These are phyloP conservation scores for Paecilomyces dactylethromorphus DNA, from an alignment of 2,329 filamentous ascomycete species.

Conservation along the genomic window DNA sequence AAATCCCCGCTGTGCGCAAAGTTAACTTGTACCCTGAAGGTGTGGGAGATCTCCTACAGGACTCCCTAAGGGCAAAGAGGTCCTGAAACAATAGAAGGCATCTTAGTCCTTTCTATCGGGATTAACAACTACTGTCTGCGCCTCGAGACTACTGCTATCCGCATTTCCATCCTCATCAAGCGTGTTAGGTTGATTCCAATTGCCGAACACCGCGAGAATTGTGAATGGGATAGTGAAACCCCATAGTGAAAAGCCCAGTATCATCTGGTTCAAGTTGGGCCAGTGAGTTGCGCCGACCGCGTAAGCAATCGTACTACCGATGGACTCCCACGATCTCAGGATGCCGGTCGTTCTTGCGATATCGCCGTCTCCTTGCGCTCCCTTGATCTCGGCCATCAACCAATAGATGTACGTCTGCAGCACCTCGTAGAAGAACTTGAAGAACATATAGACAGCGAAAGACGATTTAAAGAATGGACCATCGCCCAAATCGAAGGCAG, in stretches of 20 bases:
- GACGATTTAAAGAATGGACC: constrained; percentile 20
- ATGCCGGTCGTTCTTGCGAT: constrained; percentile 25
- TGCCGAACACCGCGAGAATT: constrained; percentile 10
- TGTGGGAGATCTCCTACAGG: too few relatives aligned
- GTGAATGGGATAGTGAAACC: constrained; percentile 18
- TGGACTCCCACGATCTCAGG: constrained; percentile 24
- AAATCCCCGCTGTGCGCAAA: too few relatives aligned
- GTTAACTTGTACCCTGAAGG: too few relatives aligned
- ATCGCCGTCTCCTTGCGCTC: constrained; percentile 22
- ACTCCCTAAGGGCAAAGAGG: too few relatives aligned
- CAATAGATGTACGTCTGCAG: constrained; percentile 50
- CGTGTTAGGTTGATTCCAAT: constrained; percentile 7
- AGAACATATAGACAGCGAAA: constrained; percentile 44
- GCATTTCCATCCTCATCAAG: not conserved
- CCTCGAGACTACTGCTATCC: not conserved
- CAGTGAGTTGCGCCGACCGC: constrained; percentile 24
- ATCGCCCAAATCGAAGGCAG: constrained; percentile 33
- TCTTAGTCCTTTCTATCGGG: not conserved
- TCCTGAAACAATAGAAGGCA: too few relatives aligned
- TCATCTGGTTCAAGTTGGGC: constrained; percentile 24
- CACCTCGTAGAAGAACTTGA: constrained; percentile 48
- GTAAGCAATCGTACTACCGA: constrained; percentile 26
- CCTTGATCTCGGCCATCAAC: constrained; percentile 33
- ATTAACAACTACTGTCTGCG: not conserved
- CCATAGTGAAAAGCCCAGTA: constrained; percentile 22